Evolutionary conservation across 2,329 filamentous ascomycete species (phyloP), one percentile per base, ranked within the genome.

Genomic region (Metarhizium sp.): DNA sequence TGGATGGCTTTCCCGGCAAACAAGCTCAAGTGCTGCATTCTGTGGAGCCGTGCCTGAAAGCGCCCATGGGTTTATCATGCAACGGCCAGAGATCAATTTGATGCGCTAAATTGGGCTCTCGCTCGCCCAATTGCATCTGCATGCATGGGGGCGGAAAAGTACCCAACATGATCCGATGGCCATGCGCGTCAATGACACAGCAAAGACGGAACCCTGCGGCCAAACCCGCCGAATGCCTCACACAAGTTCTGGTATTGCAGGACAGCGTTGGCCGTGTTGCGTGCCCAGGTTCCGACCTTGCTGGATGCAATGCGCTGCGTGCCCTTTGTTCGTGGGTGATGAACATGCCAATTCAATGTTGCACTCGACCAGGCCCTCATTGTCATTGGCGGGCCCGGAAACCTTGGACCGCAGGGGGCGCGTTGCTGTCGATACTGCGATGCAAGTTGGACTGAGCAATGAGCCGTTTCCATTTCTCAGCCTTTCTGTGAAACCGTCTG

Each of bases 161-260:
- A 34, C 30, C 50, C 34, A 51, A 47, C 48, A 57, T 59, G 52
- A 59, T 52, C 32, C 43, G 49, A 54, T 54, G n/a, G 51, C 30
- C 36, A 58, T 58, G 58, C 58, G 58, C 56, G 58, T 58, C 56
- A 56, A 56, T 58, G 56, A 57, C 53, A 54, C 53, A 43, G n/a
- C 18, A 34, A 29, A 30, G 51, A 42, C 32, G 8, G 6, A 52
- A 50, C 45, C 52, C 49, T 51, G 34, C 43, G 43, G 47, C 32
- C 13, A 40, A 14, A 40, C 13, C 10, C 11, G 8, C 38, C 11
- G 13, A 10, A 36, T 36, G 8, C 25, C 25, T 25, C 25, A 4
- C 25, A 25, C 25, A 25, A 25, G 25, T 25, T 25, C 25, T 25
- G 25, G 25, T 4, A 25, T 25, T 25, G 25, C 25, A 25, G 25